phyloP scores from a whole-genome alignment of 192 early-diverging fungal genomes.

The Pilobolus umbonatus region DNA sequence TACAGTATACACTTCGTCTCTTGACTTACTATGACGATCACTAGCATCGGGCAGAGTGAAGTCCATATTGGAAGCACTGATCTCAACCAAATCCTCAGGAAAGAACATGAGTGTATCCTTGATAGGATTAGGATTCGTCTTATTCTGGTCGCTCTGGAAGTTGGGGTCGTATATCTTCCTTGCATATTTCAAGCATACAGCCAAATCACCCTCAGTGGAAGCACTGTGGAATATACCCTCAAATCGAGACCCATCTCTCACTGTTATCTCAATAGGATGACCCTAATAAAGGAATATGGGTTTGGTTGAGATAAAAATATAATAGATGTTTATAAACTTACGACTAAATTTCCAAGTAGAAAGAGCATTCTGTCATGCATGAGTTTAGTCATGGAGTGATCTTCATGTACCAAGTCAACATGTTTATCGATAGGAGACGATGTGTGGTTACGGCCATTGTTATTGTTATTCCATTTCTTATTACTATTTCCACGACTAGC shows the following conservation, averaged over 20 bases:
- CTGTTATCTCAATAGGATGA: slow-evolving; percentile 51
- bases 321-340: slow-evolving; percentile 31
- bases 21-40: slow-evolving; percentile 50
- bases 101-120: slow-evolving; percentile 50
- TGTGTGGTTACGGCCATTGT: slow-evolving; percentile 2
- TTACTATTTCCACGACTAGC: slow-evolving; percentile 11
- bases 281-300: slow-evolving; percentile 48
- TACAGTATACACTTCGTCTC: neutral
- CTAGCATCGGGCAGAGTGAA: slow-evolving; percentile 38
- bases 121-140: slow-evolving; percentile 31
- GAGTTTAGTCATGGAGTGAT: slow-evolving; percentile 28
- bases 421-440: neutral
- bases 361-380: slow-evolving; percentile 67
- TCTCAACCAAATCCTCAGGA: slow-evolving; percentile 60
- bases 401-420: neutral
- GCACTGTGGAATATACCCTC: slow-evolving; percentile 69
- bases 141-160: slow-evolving; percentile 29
- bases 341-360: slow-evolving; percentile 59
- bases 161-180: slow-evolving; percentile 27
- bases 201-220: slow-evolving; percentile 55
- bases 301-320: neutral
- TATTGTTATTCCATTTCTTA: slow-evolving; percentile 14
- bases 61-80: slow-evolving; percentile 50
- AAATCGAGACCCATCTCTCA: slow-evolving; percentile 54
- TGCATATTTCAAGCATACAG: slow-evolving; percentile 59